Conservation (phyloP, 208 protist species). For the Sergeia podlipaevii region DNA sequence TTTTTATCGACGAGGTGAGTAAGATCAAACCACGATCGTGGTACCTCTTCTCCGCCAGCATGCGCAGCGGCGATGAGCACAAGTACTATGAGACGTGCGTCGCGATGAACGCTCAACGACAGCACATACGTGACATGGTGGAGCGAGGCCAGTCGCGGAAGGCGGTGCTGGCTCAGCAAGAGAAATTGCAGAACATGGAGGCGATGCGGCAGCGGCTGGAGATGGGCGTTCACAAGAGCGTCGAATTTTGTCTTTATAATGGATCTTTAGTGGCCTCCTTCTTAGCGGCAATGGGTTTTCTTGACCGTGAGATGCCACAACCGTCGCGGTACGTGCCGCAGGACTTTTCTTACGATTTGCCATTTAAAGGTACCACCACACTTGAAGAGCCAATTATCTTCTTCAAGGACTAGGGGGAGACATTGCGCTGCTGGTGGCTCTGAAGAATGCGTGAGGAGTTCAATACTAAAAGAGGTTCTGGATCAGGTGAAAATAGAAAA, state of each 20-base stretch:
- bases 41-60: conserved; percentile 83
- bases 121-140: conserved; percentile 57
- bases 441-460: no score
- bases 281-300: conserved; percentile 65
- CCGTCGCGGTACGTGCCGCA: conserved; percentile 81
- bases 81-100: conserved; percentile 77
- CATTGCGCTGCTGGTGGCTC: no score
- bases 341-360: conserved; percentile 81
- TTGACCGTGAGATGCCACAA: conserved; percentile 59
- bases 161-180: conserved; percentile 52
- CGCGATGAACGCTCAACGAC: conserved; percentile 60
- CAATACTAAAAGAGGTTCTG: no score
- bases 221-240: conserved; percentile 24
- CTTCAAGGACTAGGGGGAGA: conserved; percentile 54
- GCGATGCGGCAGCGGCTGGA: conserved; percentile 63
- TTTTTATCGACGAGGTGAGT: conserved; percentile 54
- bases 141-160: conserved; percentile 26
- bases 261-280: conserved; percentile 81
- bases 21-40: conserved; percentile 64
- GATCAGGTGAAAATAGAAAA: no score
- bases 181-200: conserved; percentile 66
- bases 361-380: conserved; percentile 55
- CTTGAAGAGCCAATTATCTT: conserved; percentile 82
- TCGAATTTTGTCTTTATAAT: conserved; percentile 68
- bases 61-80: conserved; percentile 53